phyloP scores from a whole-genome alignment of 2,329 filamentous ascomycete species.

The Pleoardoris graminearum region DNA sequence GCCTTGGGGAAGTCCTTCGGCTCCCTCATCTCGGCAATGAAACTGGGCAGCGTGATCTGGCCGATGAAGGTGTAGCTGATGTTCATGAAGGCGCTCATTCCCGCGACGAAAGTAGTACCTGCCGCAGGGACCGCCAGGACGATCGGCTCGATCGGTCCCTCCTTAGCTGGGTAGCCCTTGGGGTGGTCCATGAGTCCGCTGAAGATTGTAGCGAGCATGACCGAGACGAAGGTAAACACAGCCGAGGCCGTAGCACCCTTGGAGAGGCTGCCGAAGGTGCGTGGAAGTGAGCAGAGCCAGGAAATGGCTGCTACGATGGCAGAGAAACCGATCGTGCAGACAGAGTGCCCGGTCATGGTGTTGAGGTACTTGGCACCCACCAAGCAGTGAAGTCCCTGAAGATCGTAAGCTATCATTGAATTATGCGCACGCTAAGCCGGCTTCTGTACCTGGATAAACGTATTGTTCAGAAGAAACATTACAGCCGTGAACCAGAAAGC shows the following conservation, averaged over 20 bases:
- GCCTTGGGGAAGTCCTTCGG: constrained; percentile 88
- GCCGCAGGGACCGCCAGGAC: constrained; percentile 69
- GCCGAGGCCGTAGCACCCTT: constrained; percentile 80
- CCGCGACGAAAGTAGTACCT: constrained; percentile 78
- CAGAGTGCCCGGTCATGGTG: constrained; percentile 73
- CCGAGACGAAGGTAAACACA: constrained; percentile 86
- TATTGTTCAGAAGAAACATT: constrained; percentile 95
- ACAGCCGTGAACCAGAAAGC: constrained; percentile 69
- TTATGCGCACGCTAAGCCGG: constrained; percentile 12
- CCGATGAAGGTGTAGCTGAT: constrained; percentile 97
- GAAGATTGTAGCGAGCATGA: constrained; percentile 82
- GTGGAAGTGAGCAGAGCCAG: constrained; percentile 77
- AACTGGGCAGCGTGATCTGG: constrained; percentile 89
- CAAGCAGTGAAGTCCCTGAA: constrained; percentile 75
- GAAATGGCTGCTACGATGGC: constrained; percentile 74
- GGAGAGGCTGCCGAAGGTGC: constrained; percentile 80
- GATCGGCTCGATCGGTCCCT: constrained; percentile 66
- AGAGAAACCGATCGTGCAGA: constrained; percentile 81
- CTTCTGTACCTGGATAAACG: constrained; percentile 71
- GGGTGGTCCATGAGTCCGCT: constrained; percentile 76
- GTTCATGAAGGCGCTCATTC: constrained; percentile 88
- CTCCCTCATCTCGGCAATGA: constrained; percentile 91
- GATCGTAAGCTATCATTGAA: constrained; percentile 19
- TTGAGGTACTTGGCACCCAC: constrained; percentile 87
- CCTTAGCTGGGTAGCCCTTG: constrained; percentile 60